Evolutionary conservation across 2,329 filamentous ascomycete species (phyloP), one percentile per base, ranked within the genome.

Genomic region (Lachnellula arida): DNA sequence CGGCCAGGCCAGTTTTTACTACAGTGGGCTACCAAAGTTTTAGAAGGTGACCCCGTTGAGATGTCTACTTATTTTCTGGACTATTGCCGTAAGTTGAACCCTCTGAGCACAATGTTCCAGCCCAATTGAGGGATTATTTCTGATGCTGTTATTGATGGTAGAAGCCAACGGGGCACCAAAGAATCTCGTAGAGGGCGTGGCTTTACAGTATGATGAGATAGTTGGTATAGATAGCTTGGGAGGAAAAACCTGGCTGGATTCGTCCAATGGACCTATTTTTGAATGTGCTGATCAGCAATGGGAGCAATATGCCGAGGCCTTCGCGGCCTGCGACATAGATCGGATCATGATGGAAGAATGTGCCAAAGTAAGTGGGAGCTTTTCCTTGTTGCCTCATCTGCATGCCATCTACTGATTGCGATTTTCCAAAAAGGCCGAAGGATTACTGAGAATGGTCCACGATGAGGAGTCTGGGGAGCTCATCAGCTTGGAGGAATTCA

Each of bases 381-480:
- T 52, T 3, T 17, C 15, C n/a, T 22, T 15, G 11, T 32, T 32
- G 28, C 9, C 28, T 32, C 28, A 32, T 12, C 28, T n/a, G 11
- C 14, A 40, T 17, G 9, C 12, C 15, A n/a, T 11, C 2, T 43
- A n/a, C 8, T 23, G 22, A 52, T 37, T 32, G 9, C 23, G 14
- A 52, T 32, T 32, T n/a, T 17, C 22, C 22, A 49, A 51, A 32
- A 19, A 59, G 58, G 42, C 35, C 5, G 57, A 63, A 47, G 63
- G 61, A n/a, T 8, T 35, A 23, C 37, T 61, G 4, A 50, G 61
- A 22, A 51, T 65, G 54, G 61, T 65, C 0, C 76, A 83, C 25
- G 81, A 85, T 68, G 76, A 80, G 62, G 78, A 78, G 69, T 84
- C 80, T 2, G 79, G 80, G 14, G 80, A 85, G 71, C 79, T 80